These are phyloP conservation scores for Aureobasidium sp. DNA, from an alignment of 2,329 filamentous ascomycete species.

Conservation along the genomic window DNA sequence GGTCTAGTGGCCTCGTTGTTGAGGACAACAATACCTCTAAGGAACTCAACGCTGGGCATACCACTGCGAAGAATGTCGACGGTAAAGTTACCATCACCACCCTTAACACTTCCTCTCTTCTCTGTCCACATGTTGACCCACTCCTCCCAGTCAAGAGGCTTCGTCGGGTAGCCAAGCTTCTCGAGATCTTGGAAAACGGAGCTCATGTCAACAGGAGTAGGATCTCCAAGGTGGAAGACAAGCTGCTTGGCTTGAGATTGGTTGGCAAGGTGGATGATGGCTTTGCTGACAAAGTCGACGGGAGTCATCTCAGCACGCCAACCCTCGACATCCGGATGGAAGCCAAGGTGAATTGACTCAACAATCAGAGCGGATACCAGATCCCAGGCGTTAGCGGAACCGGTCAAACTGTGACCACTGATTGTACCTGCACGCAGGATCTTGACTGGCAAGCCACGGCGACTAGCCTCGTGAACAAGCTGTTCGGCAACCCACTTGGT, in stretches of 20 bases:
- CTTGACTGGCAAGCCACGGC: slow-evolving; percentile 61
- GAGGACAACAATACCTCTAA: slow-evolving; percentile 65
- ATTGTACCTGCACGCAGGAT: slow-evolving; percentile 72
- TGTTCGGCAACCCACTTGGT: slow-evolving; percentile 78
- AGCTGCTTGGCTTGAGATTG: slow-evolving; percentile 55
- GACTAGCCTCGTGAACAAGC: slow-evolving; percentile 62
- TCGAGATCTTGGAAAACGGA: slow-evolving; percentile 58
- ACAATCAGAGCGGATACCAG: slow-evolving; percentile 68
- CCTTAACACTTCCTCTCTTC: slow-evolving; percentile 57
- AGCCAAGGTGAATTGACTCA: slow-evolving; percentile 67
- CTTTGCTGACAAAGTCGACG: slow-evolving; percentile 71
- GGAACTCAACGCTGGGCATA: slow-evolving; percentile 68
- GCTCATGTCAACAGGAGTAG: slow-evolving; percentile 60
- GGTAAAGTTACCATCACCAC: slow-evolving; percentile 66
- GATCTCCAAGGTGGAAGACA: slow-evolving; percentile 69
- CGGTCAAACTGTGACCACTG: slow-evolving; percentile 67
- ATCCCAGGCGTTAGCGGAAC: slow-evolving; percentile 72
- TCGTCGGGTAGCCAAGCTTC: slow-evolving; percentile 63
- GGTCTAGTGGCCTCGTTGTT: slow-evolving; percentile 63
- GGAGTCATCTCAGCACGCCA: slow-evolving; percentile 82
- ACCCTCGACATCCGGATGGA: slow-evolving; percentile 61
- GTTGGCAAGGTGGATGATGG: slow-evolving; percentile 63
- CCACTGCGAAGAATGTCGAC: slow-evolving; percentile 72
- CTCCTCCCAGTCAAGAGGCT: slow-evolving; percentile 60
- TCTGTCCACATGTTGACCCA: slow-evolving; percentile 70